Conservation (phyloP, 306 rosid species). For the Pyrus communis region DNA sequence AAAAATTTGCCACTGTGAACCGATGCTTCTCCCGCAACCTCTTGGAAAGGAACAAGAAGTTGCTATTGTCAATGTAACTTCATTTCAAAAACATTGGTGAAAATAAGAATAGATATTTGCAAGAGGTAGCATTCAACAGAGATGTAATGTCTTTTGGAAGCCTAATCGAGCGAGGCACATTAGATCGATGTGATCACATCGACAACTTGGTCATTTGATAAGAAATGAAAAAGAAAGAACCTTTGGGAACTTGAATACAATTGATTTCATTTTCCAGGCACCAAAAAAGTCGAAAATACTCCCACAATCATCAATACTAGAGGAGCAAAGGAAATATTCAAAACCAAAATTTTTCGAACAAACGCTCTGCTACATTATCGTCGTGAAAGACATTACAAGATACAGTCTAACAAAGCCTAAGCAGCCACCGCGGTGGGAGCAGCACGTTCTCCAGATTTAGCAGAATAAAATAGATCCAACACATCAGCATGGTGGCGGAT, state of each 20-base stretch:
- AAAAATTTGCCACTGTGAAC: background rate
- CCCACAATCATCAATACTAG: constrained; percentile 19
- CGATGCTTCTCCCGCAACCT: background rate
- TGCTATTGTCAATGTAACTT: background rate
- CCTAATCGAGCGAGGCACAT: background rate
- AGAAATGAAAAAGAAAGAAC: background rate
- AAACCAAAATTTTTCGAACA: constrained; percentile 29
- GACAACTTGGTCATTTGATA: background rate
- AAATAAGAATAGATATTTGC: background rate
- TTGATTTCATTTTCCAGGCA: constrained; percentile 21
- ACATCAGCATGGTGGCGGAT: constrained; percentile 69
- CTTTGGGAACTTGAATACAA: background rate
- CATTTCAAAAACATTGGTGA: background rate
- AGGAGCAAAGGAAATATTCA: constrained; percentile 21
- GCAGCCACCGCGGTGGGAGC: constrained; percentile 36
- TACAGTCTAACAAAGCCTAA: constrained; percentile 25
- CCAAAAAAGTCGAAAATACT: constrained; percentile 15
- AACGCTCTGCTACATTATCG: constrained; percentile 24
- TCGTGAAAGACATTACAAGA: constrained; percentile 21
- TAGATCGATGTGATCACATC: background rate
- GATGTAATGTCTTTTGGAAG: background rate
- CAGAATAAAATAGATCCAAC: constrained; percentile 53
- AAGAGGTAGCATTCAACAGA: background rate
- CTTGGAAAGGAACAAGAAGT: background rate
- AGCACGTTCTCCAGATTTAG: constrained; percentile 36